These are phyloP conservation scores for Punctularia strigosozonata DNA, from an alignment of 768 basidiomycete species.

Conservation along the genomic window DNA sequence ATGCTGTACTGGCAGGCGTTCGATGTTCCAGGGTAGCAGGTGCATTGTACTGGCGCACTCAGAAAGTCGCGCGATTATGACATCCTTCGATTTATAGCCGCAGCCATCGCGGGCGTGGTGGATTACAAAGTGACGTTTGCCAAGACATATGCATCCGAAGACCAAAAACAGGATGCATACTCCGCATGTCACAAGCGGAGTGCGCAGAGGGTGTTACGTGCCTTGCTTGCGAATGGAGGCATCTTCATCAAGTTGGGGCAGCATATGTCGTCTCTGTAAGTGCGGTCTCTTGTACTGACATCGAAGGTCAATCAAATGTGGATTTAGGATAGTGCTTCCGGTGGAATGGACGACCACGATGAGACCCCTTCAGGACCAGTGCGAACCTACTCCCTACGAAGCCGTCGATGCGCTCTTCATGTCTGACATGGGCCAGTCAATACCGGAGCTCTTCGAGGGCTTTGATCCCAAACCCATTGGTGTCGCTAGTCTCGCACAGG, in stretches of 20 bases:
- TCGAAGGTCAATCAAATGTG: constrained; percentile 13
- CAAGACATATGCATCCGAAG: constrained; percentile 35
- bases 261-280: constrained; percentile 62
- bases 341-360: constrained; percentile 50
- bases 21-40: constrained; percentile 76
- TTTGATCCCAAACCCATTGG: constrained; percentile 87
- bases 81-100: constrained; percentile 25
- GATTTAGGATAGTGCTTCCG: constrained; percentile 39
- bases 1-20: constrained; percentile 57
- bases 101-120: constrained; percentile 49
- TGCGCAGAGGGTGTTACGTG: constrained; percentile 64
- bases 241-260: constrained; percentile 89
- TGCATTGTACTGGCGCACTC: constrained; percentile 7
- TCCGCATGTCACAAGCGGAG: constrained; percentile 80
- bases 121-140: constrained; percentile 66
- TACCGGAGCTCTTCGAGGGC: constrained; percentile 70
- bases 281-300: constrained; percentile 5
- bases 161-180: constrained; percentile 39
- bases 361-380: constrained; percentile 78
- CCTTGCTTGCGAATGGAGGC: constrained; percentile 84
- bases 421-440: constrained; percentile 61
- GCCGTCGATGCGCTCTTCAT: constrained; percentile 68
- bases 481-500: constrained; percentile 93
- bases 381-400: constrained; percentile 77
- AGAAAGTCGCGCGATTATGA: constrained; percentile 4